Base-by-base conservation (phyloP, 495 filamentous ascomycete genomes). In the Aspergillus egyptiacus region DNA sequence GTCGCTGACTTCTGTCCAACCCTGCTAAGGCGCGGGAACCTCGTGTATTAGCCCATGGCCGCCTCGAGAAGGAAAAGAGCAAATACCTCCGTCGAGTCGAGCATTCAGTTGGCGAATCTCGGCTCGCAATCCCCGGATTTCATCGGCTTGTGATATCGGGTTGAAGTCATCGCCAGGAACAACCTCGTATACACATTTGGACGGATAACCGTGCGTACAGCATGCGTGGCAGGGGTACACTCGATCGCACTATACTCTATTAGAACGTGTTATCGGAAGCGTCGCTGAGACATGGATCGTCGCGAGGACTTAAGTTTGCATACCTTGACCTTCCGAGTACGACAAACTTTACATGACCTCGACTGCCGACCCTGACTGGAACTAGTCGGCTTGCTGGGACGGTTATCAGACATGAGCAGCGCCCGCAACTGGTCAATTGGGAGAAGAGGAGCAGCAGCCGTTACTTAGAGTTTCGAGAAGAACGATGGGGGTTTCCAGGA, bases 201-300 rank as follows among this genome's bases (percentile, higher is more conserved):
- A 72, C 0, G 70, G 70, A 41, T 73, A 71, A 1, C 70, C 70
- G 53, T 73, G 70, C 11, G 70, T 66, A 45, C 70, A 73, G 53
- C 70, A 73, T 48, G 70, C 70, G 48, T 73, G 67, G 53, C 68
- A 73, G 44, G 70, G 70, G 41, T 67, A 69, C 19, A 73, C 62
- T 32, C 70, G 67, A 53, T 73, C 70, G 54, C 70, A 73, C 70
- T 73, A 44, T 45, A 35, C 33, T 42, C 30, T 23, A 46, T 55
- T 48, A 48, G 32, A 33, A 31, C 31, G 20, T 20, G 23, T 34
- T 8, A 6, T 13, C 11, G 6, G 17, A 31, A 19, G 10, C n/a
- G 14, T 13, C 32, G 25, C 24, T 34, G 28, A 33, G 31, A 9
- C n/a, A n/a, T n/a, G 14, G 18, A 19, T 6, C 13, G 32, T 58